Conservation (phyloP, 768 basidiomycete genomes). For the Kwoniella sp. region DNA sequence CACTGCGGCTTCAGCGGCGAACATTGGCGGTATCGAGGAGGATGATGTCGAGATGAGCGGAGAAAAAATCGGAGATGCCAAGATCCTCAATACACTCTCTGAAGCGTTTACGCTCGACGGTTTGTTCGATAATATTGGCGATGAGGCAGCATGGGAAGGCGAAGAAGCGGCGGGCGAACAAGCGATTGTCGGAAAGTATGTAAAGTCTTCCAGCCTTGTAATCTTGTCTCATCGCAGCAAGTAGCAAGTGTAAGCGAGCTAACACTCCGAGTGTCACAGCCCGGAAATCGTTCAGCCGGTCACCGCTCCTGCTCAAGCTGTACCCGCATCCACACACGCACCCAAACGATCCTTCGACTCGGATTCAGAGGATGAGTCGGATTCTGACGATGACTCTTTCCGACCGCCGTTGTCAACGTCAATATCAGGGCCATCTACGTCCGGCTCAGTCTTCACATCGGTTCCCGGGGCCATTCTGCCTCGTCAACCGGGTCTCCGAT, state of each 20-base stretch:
- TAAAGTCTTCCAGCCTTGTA: too few species aligned
- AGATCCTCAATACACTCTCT: constrained; percentile 71
- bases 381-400: constrained; percentile 20
- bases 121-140: constrained; percentile 77
- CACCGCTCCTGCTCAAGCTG: not conserved
- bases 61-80: constrained; percentile 77
- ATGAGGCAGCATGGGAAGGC: constrained; percentile 69
- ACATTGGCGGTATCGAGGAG: constrained; percentile 31
- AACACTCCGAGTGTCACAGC: not conserved
- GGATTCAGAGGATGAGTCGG: constrained; percentile 16
- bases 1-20: constrained; percentile 49
- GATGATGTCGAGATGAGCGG: constrained; percentile 68
- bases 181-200: constrained; percentile 38
- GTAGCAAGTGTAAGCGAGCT: too few species aligned
- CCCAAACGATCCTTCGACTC: not conserved
- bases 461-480: not conserved
- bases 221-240: too few species aligned
- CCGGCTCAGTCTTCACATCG: not conserved
- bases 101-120: constrained; percentile 81
- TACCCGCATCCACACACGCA: not conserved
- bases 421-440: not conserved
- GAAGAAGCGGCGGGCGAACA: constrained; percentile 53
- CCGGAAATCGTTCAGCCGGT: not conserved
- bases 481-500: constrained; percentile 7
- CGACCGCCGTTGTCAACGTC: constrained; percentile 9